Conservation (phyloP, 1,284 basidiomycete species). For the Cryptococcus amylolentus region DNA sequence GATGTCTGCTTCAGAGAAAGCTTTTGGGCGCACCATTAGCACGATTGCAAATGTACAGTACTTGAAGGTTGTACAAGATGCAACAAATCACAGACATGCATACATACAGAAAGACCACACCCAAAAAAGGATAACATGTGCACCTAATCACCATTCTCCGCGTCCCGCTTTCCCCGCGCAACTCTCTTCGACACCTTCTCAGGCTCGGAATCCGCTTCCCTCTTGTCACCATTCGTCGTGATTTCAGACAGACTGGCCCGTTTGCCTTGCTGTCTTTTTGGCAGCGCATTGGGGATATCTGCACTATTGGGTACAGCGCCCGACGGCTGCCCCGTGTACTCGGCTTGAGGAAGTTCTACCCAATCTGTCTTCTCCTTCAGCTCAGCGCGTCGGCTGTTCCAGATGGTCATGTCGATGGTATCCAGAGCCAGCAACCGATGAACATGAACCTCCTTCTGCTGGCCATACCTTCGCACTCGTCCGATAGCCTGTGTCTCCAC, state of each 20-base stretch:
- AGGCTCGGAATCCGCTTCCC: neutral
- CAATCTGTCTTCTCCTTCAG: conserved; percentile 35
- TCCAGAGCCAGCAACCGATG: conserved; percentile 75
- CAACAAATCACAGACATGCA: neutral
- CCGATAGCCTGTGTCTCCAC: conserved; percentile 88
- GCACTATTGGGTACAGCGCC: neutral
- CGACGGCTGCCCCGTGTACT: conserved; percentile 13
- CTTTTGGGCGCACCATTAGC: neutral
- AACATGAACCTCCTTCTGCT: conserved; percentile 72
- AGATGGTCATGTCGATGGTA: conserved; percentile 80
- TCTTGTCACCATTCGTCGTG: neutral
- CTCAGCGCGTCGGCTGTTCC: conserved; percentile 23
- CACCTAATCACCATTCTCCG: neutral
- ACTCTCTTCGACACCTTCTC: neutral
- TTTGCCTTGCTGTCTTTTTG: conserved; percentile 7
- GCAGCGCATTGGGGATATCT: neutral
- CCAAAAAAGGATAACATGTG: neutral
- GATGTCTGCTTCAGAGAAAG: neutral
- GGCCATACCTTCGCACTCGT: conserved; percentile 79
- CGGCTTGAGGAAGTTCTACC: conserved; percentile 26
- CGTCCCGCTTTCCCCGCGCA: neutral
- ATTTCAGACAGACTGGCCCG: neutral
- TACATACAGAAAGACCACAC: neutral
- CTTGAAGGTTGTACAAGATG: neutral
- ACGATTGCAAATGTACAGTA: neutral